Percentiles rank a stretch among this genome's conserved stretches.
Evolutionary conservation across 2,329 filamentous ascomycete genomes (phyloP).

Genomic region (Westerdykella ornata): DNA sequence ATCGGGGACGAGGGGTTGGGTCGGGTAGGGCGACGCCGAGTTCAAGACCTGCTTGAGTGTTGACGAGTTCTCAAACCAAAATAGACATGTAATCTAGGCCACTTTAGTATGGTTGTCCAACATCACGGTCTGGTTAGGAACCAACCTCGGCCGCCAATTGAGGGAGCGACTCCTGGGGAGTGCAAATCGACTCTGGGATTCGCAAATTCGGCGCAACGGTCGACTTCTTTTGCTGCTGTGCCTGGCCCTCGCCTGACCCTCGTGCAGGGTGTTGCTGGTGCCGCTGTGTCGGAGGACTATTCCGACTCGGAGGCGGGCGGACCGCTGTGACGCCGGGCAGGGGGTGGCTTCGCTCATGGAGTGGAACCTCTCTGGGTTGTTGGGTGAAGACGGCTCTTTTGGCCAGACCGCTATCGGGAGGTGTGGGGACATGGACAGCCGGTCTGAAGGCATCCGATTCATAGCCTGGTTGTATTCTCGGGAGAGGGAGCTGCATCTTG

Average conservation of each 20-base stretch:
- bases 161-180: constrained; percentile 36
- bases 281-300: constrained; percentile 1
- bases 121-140: constrained; percentile 9
- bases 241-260: constrained; percentile 4
- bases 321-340: constrained; percentile 19
- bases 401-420: constrained; percentile 27
- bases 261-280: constrained; percentile 8
- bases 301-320: not conserved
- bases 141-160: constrained; percentile 39
- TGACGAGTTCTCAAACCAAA: constrained; percentile 92
- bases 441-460: constrained; percentile 18
- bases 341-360: constrained; percentile 30
- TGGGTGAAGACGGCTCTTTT: constrained; percentile 29
- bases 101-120: not conserved
- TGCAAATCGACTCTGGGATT: constrained; percentile 32
- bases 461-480: constrained; percentile 12
- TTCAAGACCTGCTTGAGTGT: constrained; percentile 69
- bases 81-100: constrained; percentile 82
- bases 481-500: constrained; percentile 31
- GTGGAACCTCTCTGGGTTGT: constrained; percentile 19
- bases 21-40: constrained; percentile 40
- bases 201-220: constrained; percentile 32
- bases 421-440: constrained; percentile 29
- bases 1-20: constrained; percentile 58
- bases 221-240: constrained; percentile 23